A percentile compares a stretch with the other conserved stretches of the same genome.
phyloP scores from a whole-genome alignment of 2,329 filamentous ascomycete species.

The Penicillium sp. region DNA sequence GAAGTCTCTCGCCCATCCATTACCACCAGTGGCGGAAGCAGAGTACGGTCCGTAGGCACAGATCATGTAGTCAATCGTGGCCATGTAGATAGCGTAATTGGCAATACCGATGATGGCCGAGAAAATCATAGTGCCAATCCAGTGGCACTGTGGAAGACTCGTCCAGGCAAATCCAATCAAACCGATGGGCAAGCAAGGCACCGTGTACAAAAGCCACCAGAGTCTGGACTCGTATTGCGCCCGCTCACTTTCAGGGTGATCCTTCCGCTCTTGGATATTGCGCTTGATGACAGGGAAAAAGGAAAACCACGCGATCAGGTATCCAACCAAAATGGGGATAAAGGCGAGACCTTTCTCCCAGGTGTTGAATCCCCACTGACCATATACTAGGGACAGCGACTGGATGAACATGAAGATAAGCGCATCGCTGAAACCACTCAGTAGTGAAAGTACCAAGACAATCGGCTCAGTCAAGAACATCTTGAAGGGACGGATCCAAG shows the following conservation, averaged over 20 bases:
- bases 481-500: constrained; percentile 59
- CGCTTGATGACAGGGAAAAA: constrained; percentile 56
- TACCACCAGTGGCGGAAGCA: constrained; percentile 63
- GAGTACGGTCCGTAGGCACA: constrained; percentile 64
- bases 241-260: constrained; percentile 48
- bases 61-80: constrained; percentile 66
- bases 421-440: constrained; percentile 62
- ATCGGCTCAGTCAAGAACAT: constrained; percentile 66
- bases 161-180: constrained; percentile 62
- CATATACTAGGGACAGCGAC: constrained; percentile 57
- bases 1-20: constrained; percentile 63
- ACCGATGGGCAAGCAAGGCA: constrained; percentile 57
- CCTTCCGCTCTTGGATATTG: constrained; percentile 44
- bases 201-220: constrained; percentile 59
- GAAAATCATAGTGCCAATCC: constrained; percentile 61
- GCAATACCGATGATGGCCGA: constrained; percentile 59
- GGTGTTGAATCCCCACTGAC: constrained; percentile 56
- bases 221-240: constrained; percentile 65
- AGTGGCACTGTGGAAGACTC: constrained; percentile 53
- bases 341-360: constrained; percentile 52
- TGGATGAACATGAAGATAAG: constrained; percentile 66
- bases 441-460: constrained; percentile 57
- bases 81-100: constrained; percentile 62
- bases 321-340: constrained; percentile 56
- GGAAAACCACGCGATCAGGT: constrained; percentile 56